Conservation (phyloP, 1,139 yeast species). For the Schwanniomyces etchellsii region DNA sequence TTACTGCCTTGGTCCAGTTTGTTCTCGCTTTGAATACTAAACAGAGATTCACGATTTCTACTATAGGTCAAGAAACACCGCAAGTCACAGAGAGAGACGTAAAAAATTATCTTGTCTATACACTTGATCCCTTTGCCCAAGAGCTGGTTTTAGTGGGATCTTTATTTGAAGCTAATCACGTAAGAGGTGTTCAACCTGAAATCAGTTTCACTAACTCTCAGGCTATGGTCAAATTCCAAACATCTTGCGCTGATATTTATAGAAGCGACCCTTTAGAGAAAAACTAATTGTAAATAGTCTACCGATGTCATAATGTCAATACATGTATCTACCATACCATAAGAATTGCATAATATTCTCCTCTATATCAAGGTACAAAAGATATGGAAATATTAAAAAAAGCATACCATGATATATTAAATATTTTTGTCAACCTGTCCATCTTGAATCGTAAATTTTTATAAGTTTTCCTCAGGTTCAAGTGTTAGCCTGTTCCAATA, state of each 20-base stretch:
- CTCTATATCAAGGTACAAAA: no score
- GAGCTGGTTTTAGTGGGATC: constrained; percentile 73
- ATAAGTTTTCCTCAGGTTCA: no score
- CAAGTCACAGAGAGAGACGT: constrained; percentile 49
- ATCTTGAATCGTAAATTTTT: no score
- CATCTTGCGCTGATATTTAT: constrained; percentile 25
- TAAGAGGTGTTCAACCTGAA: constrained; percentile 31
- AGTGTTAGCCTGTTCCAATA: no score
- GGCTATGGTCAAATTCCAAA: constrained; percentile 21
- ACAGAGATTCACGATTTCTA: constrained; percentile 55
- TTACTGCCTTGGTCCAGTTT: constrained; percentile 64
- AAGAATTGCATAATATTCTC: no score
- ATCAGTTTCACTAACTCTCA: constrained; percentile 17
- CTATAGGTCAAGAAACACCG: constrained; percentile 32
- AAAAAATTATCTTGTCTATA: constrained; percentile 69
- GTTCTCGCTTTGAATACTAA: constrained; percentile 71
- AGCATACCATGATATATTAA: no score
- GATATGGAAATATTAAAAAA: no score
- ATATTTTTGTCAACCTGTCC: no score
- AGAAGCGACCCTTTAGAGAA: constrained; percentile 13
- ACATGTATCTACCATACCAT: no score
- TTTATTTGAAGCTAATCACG: constrained; percentile 61
- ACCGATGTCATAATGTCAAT: no score
- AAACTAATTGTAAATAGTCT: no score
- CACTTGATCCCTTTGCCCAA: constrained; percentile 67